Evolutionary conservation across 1,284 basidiomycete genomes (phyloP).

Genomic region (Hemileia vastatrix): DNA sequence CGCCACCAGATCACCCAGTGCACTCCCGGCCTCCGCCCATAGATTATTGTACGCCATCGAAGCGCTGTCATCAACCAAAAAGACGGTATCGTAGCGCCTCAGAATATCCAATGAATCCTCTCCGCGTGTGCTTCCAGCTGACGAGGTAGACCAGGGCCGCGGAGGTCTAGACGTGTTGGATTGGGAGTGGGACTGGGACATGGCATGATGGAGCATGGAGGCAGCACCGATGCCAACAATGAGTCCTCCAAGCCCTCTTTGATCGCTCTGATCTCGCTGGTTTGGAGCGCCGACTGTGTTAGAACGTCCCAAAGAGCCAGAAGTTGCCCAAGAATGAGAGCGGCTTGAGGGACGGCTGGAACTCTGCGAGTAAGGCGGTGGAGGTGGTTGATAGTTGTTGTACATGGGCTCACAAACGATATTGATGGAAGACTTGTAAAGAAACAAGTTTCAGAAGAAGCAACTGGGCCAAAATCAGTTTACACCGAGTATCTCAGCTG

Average conservation of each 20-base stretch:
- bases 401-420: no score
- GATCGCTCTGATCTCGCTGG: neutral
- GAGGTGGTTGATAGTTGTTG: no score
- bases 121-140: neutral
- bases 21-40: constrained; percentile 12
- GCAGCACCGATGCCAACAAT: constrained; percentile 18
- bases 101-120: constrained; percentile 16
- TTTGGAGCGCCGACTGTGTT: no score
- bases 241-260: constrained; percentile 14
- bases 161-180: neutral
- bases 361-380: no score
- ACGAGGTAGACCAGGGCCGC: neutral
- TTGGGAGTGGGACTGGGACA: neutral
- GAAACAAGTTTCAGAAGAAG: no score
- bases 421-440: no score
- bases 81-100: constrained; percentile 18
- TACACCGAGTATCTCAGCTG: no score
- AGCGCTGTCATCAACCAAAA: constrained; percentile 17
- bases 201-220: constrained; percentile 4
- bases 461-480: no score
- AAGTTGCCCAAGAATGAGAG: no score
- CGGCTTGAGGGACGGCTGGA: no score
- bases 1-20: constrained; percentile 11
- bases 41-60: constrained; percentile 11
- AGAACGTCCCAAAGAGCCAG: no score